Evolutionary conservation across 352 stramenopile genomes (phyloP), one percentile per base, ranked within the genome.

Genomic region (Globisporangium camurandrum): DNA sequence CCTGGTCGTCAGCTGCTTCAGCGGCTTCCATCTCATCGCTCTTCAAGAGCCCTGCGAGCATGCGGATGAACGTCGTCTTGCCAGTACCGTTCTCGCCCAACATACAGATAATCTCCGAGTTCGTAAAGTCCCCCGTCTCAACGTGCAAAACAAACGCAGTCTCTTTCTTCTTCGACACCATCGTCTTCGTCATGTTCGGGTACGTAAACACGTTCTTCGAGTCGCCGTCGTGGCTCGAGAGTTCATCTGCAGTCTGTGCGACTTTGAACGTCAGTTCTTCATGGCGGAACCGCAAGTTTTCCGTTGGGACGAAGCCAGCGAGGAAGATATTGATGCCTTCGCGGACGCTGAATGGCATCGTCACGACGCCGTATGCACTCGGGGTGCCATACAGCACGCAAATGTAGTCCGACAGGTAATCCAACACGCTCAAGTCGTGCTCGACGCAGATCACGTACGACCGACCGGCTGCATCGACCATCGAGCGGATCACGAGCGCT

Each of bases 321-420:
- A 99, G 82, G 75, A 99, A 99, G 44, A 98, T 97, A 79, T 99
- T 99, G 75, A 99, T 99, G 56, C 97, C 97, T 69, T 98, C 95
- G 57, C 97, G 88, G 37, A 99, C 97, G 63, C 89, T 97, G 71
- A 99, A 99, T 4, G 97, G 97, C 97, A 99, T 99, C 37, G 97
- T 99, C 26, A 99, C 97, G 23, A 99, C 97, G 59, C 97, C 97
- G 78, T 99, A 99, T 26, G 92, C 97, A 43, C 91, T 97, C 20
- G 97, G 92, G 49, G 77, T 94, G 42, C 97, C 97, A 67, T 99
- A 99, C 10, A 99, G 74, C 67, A 98, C 97, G 71, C 97, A 99
- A 61, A 99, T 97, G 73, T 93, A 99, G 78, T 99, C 97, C 59
- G 92, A 98, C 30, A 99, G 64, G 77, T 99, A 99, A 78, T 99